These are phyloP conservation scores for Phytophthora macrochlamydospora DNA, from an alignment of 352 stramenopile genomes.

Conservation along the genomic window DNA sequence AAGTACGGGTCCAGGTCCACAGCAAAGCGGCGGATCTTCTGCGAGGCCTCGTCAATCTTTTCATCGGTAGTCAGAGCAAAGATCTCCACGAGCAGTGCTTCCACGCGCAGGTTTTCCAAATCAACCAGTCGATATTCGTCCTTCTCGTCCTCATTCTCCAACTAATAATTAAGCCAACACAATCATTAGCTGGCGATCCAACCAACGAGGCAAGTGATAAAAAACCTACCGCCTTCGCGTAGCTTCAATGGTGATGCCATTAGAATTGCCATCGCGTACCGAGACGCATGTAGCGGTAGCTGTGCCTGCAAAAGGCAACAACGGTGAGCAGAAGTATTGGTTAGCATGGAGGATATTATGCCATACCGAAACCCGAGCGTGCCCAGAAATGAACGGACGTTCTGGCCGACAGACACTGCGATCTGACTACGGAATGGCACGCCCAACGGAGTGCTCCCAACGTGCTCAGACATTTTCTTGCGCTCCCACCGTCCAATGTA, in stretches of 20 bases:
- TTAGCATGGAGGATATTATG: not conserved
- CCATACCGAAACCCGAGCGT: constrained; percentile 81
- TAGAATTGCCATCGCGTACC: constrained; percentile 85
- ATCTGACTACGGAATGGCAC: constrained; percentile 87
- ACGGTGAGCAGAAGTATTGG: not conserved
- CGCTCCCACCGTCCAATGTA: constrained; percentile 88
- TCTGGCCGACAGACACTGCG: constrained; percentile 83
- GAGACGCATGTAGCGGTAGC: constrained; percentile 84
- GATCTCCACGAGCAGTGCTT: constrained; percentile 87
- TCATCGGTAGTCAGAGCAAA: constrained; percentile 85
- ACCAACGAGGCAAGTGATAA: not conserved
- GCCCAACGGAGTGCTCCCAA: constrained; percentile 54
- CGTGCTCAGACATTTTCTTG: constrained; percentile 87
- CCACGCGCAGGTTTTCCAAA: constrained; percentile 81
- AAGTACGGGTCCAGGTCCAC: constrained; percentile 87
- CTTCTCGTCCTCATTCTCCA: constrained; percentile 83
- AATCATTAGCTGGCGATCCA: not conserved
- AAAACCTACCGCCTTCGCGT: constrained; percentile 78
- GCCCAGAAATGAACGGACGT: constrained; percentile 71
- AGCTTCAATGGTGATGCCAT: constrained; percentile 83
- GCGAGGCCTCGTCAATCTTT: constrained; percentile 83
- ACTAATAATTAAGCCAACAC: constrained; percentile 22
- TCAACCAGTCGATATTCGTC: constrained; percentile 87
- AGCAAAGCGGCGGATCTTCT: constrained; percentile 84
- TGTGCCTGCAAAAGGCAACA: constrained; percentile 53